These are phyloP conservation scores for Wakefieldia striispora DNA, from an alignment of 768 basidiomycete species.

Conservation along the genomic window DNA sequence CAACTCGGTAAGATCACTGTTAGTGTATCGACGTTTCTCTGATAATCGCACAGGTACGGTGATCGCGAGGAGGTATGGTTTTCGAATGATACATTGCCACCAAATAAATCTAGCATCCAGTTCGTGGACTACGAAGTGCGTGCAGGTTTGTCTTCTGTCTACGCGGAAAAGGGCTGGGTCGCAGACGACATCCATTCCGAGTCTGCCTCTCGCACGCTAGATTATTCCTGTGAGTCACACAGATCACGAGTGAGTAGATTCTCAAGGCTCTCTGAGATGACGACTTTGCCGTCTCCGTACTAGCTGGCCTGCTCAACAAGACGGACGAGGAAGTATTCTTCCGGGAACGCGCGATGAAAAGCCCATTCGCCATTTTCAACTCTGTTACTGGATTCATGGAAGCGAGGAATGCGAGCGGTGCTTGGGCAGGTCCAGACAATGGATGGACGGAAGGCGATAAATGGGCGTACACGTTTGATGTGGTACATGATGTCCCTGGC, in stretches of 20 bases:
- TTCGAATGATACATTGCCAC: background rate
- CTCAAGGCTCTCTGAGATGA: constrained; percentile 49
- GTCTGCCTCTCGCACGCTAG: constrained; percentile 73
- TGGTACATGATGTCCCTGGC: constrained; percentile 66
- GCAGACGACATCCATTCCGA: constrained; percentile 79
- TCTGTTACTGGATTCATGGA: constrained; percentile 74
- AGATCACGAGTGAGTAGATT: background rate
- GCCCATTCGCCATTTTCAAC: constrained; percentile 69
- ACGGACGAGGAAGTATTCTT: constrained; percentile 50
- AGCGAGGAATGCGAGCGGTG: constrained; percentile 63
- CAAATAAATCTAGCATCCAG: constrained; percentile 31
- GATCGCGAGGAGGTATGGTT: constrained; percentile 67
- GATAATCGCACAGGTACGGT: constrained; percentile 44
- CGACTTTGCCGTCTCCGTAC: constrained; percentile 68
- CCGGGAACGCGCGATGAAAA: constrained; percentile 50
- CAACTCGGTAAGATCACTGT: constrained; percentile 40
- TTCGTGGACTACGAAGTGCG: constrained; percentile 78
- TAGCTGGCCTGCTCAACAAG: constrained; percentile 55
- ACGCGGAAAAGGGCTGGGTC: constrained; percentile 68
- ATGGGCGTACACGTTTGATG: constrained; percentile 78
- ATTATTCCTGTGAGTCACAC: constrained; percentile 65
- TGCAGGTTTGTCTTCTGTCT: constrained; percentile 72
- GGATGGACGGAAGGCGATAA: constrained; percentile 86
- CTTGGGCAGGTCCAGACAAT: constrained; percentile 66
- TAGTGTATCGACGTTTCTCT: background rate